Conservation (phyloP, 1,139 yeast species). For the Candida labiduridarum region DNA sequence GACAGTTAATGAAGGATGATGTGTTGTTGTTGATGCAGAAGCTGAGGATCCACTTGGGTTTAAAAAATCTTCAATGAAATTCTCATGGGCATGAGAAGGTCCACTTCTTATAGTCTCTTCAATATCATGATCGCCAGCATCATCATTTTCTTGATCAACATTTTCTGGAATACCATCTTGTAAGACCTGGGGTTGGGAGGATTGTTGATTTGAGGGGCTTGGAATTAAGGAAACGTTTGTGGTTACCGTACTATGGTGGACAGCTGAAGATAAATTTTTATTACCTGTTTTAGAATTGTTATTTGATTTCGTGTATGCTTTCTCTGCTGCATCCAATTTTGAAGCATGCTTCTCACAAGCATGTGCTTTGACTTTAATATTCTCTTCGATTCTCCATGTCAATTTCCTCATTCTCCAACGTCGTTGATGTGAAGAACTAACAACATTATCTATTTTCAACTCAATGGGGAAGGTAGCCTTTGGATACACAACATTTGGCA, state of each 20-base stretch:
- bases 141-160: conserved; percentile 5
- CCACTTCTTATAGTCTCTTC: conserved; percentile 20
- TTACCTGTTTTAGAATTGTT: conserved; percentile 13
- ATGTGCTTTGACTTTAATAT: conserved; percentile 58
- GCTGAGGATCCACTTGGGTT: neutral
- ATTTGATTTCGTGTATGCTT: conserved; percentile 31
- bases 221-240: conserved; percentile 26
- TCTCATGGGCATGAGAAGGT: conserved; percentile 29
- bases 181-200: neutral
- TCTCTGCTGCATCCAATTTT: conserved; percentile 52
- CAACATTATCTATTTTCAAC: conserved; percentile 77
- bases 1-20: conserved; percentile 6
- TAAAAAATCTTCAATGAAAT: conserved; percentile 34
- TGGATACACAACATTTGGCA: conserved; percentile 90
- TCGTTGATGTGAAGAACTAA: conserved; percentile 50
- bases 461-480: conserved; percentile 84
- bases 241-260: conserved; percentile 45
- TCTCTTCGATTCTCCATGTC: conserved; percentile 90
- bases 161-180: conserved; percentile 10
- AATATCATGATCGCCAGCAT: conserved; percentile 11
- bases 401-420: conserved; percentile 94
- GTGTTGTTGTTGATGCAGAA: neutral
- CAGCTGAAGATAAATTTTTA: conserved; percentile 19
- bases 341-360: conserved; percentile 58
- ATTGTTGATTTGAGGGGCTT: conserved; percentile 13